A percentile compares a stretch with the other conserved stretches of the same genome.
Conservation (phyloP, 805 yeast species). For the Candida gorgasii region DNA sequence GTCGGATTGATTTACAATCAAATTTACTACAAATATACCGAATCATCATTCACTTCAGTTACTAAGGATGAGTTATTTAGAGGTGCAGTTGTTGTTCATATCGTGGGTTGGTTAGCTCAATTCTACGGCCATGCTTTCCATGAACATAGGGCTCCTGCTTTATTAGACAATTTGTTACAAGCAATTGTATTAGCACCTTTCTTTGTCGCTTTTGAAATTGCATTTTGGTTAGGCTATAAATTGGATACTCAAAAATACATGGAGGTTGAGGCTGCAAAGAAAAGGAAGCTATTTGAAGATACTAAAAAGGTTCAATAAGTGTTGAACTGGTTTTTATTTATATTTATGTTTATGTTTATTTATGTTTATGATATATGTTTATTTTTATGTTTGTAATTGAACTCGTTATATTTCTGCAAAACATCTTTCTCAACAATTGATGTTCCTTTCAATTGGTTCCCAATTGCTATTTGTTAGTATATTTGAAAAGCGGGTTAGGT, state of each 20-base stretch:
- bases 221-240: constrained; percentile 67
- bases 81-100: constrained; percentile 44
- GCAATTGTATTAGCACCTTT: constrained; percentile 90
- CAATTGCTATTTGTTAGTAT: constrained; percentile 48
- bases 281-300: constrained; percentile 11
- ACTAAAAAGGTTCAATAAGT: constrained; percentile 1
- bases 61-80: constrained; percentile 23
- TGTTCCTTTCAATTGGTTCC: constrained; percentile 70
- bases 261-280: constrained; percentile 44
- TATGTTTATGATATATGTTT: constrained; percentile 3
- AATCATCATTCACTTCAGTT: constrained; percentile 2
- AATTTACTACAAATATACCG: constrained; percentile 19
- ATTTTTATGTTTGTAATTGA: constrained; percentile 12
- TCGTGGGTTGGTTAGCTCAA: constrained; percentile 74
- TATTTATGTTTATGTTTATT: constrained; percentile 3
- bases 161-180: constrained; percentile 78
- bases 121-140: constrained; percentile 84
- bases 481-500: constrained; percentile 10
- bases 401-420: constrained; percentile 36
- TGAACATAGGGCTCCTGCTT: constrained; percentile 84
- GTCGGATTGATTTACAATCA: constrained; percentile 24
- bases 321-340: background rate
- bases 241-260: constrained; percentile 50
- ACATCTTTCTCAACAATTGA: constrained; percentile 61
- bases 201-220: constrained; percentile 77